Percentiles rank a stretch among this genome's conserved stretches.
phyloP scores from a whole-genome alignment of 306 rosid species.

The Abrus pulchellus region DNA sequence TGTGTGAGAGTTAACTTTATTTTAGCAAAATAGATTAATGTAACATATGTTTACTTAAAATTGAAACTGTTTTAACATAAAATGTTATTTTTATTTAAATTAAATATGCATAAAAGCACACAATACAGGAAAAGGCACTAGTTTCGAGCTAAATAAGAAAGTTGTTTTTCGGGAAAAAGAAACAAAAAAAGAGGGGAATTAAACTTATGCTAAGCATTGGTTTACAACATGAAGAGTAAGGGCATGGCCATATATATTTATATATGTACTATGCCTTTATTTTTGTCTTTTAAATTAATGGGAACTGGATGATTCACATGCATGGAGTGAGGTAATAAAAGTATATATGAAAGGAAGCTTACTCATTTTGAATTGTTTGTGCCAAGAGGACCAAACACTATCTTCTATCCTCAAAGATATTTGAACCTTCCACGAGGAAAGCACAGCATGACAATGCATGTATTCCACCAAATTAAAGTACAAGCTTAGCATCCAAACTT shows the following conservation, averaged over 20 bases:
- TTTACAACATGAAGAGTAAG: background rate
- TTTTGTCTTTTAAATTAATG: background rate
- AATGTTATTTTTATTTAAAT: too few relatives aligned
- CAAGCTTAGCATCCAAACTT: background rate
- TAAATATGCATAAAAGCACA: too few relatives aligned
- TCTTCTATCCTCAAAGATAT: background rate
- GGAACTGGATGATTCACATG: background rate
- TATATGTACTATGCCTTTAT: background rate
- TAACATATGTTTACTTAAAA: too few relatives aligned
- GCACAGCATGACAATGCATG: background rate
- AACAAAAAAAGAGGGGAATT: background rate
- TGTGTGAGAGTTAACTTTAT: too few relatives aligned
- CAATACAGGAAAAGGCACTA: too few relatives aligned
- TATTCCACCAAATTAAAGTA: background rate
- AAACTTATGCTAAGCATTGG: background rate
- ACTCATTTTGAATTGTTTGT: conserved; percentile 4
- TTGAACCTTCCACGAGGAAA: background rate
- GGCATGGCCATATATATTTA: background rate
- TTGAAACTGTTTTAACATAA: too few relatives aligned
- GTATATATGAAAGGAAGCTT: background rate
- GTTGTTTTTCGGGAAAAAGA: background rate
- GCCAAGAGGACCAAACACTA: background rate
- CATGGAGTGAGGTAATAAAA: background rate
- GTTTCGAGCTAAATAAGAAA: background rate
- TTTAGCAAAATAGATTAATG: too few relatives aligned